Percentiles rank a stretch among this genome's conserved stretches.
These are phyloP conservation scores for Kalanchoe fedtschenkoi DNA, from an alignment of 164 flowering plant genomes.

Conservation along the genomic window DNA sequence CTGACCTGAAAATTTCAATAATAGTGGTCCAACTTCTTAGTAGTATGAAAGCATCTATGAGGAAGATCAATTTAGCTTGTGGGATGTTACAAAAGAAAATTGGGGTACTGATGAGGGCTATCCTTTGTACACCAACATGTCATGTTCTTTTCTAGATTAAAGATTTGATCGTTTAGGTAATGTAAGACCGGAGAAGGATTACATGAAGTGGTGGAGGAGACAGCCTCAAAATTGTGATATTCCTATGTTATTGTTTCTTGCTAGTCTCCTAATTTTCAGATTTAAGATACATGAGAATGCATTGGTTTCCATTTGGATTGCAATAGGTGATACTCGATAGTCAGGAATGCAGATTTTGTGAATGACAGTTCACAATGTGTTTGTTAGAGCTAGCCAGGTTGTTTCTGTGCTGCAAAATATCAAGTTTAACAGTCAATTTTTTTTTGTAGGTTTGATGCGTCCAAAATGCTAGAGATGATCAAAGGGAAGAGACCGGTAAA, in stretches of 20 bases:
- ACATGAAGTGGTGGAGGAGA: conserved; percentile 94
- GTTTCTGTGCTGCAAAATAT: too few relatives aligned
- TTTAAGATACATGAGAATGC: not conserved
- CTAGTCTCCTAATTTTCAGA: not conserved
- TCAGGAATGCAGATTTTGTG: not conserved
- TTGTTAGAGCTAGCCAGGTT: too few relatives aligned
- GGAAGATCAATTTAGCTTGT: conserved; percentile 19
- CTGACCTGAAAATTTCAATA: conserved; percentile 8
- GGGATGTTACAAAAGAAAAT: conserved; percentile 63
- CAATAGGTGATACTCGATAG: not conserved
- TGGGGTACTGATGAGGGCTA: conserved; percentile 85
- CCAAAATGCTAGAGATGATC: conserved; percentile 60
- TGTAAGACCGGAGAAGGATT: conserved; percentile 68
- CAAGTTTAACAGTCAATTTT: not conserved
- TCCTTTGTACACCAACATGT: conserved; percentile 56
- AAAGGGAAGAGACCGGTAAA: conserved; percentile 89
- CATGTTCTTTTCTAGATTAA: conserved; percentile 85
- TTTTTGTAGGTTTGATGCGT: conserved; percentile 63
- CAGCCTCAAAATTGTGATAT: conserved; percentile 70
- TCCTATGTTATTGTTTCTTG: conserved; percentile 44
- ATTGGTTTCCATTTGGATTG: not conserved
- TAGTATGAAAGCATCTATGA: conserved; percentile 9
- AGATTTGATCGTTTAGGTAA: conserved; percentile 71
- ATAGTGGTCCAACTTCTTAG: conserved; percentile 1
- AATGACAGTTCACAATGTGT: too few relatives aligned